Base-by-base conservation (phyloP, 2,329 filamentous ascomycete species). In the Didymella lethalis region DNA sequence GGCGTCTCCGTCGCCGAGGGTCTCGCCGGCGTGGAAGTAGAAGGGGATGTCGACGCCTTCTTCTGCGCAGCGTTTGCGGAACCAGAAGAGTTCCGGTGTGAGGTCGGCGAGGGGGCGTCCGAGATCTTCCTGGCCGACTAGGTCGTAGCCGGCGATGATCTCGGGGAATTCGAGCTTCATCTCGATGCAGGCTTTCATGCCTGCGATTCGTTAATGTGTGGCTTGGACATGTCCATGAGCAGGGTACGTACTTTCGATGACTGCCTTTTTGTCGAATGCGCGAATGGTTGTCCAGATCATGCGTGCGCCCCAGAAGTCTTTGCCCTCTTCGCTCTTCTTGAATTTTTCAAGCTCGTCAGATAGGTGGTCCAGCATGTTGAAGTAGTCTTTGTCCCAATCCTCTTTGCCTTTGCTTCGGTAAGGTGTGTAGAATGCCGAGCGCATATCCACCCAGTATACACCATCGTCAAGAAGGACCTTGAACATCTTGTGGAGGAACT, bases 21-120 rank as follows among this genome's bases (percentile, higher is more conserved):
- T 92, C 78, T 97, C 93, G 64, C 93, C 94, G 0, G 94, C 93
- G 75, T 97, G 93, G 81, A 98, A 96, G 82, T 96, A 96, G 81
- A 97, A 97, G 0, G 94, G 94, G 10, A 99, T 88, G 48, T 92
- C 87, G 36, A 97, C 85, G 2, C 85, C 87, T 70, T 92, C 89
- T 71, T 91, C 84, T 0, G 86, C 85, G 75, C 93, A 97, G 68
- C 90, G 86, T 76, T 94, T 93, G 64, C 89, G 88, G 83, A 98
- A 97, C 92, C 92, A 97, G 77, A 97, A 94, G 0, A 98, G 81
- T 70, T 96, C 87, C 0, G 93, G 93, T 0, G 94, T 84, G 3
- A 96, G 80, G 65, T 95, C 90, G 29, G 85, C 83, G 26, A 97
- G 85, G 0, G 92, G 84, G 12, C 91, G 86, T 1, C 93, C 93